Base-by-base conservation (phyloP, 345 rosid genomes). In the Euphorbia pulcherrima region DNA sequence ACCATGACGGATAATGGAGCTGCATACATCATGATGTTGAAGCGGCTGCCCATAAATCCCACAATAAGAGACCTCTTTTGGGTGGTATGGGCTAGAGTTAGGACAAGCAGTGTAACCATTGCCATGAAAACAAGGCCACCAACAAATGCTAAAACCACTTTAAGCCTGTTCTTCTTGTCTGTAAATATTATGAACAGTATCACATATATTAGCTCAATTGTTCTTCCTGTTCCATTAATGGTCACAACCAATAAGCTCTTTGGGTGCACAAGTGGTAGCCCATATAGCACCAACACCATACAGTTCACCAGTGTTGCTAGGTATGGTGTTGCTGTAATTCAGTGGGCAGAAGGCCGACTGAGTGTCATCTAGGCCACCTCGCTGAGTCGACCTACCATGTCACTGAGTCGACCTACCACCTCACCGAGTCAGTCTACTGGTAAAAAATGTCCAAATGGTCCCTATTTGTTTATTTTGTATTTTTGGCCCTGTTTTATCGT, bases 1-100 rank as follows among this genome's bases (percentile, higher is more conserved):
- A 90, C 98, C 97, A 90, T 87, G 75, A 93, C 76, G 0, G 90
- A 82, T 23, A 93, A 72, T 0, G 98, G 97, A 6, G 98, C 62
- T 61, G 96, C 98, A 41, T 93, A 93, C 97, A 93, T 93, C 86
- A 82, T 69, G 77, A 85, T 63, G 65, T 83, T 87, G 72, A 90
- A 88, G 54, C 80, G 26, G 65, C 86, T 82, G 75, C 90, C 81
- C 2, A 86, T 18, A 50, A 87, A 66, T 13, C 98, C 98, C 33
- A 84, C 90, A 21, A 81, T 68, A 68, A 70, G 20, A 0, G 97
- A 81, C 0, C 96, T 81, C 24, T 51, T 73, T 13, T 71, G 11
- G 52, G 83, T 74, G 21, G 82, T 75, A 62, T 84, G 88, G 47
- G 80, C 81, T 6, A 82, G 48, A 26, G 85, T 76, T 21, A 93